Conservation (phyloP, 1,284 basidiomycete species). For the Singerocomus inundabilis region DNA sequence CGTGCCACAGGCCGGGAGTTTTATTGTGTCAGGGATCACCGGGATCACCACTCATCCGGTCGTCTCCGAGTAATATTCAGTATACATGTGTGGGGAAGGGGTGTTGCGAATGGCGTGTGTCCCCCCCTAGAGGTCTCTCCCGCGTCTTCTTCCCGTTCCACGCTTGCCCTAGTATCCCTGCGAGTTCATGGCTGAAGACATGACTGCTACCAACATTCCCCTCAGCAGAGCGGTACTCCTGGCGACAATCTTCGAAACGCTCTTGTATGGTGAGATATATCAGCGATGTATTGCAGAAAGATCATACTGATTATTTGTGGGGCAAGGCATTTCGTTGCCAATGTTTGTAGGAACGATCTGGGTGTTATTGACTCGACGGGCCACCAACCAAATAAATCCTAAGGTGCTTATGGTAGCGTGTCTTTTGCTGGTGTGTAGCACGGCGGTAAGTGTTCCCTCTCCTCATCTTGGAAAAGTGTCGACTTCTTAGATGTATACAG, state of each 20-base stretch:
- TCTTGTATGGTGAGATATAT: conserved; percentile 13
- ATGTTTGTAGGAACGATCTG: conserved; percentile 8
- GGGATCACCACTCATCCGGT: too few species aligned
- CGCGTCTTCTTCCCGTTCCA: too few species aligned
- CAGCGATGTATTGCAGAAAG: not conserved
- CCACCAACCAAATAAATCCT: not conserved
- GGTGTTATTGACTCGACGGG: not conserved
- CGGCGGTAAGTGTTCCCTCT: conserved; percentile 1
- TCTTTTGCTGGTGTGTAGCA: conserved; percentile 2
- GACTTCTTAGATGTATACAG: conserved; percentile 1
- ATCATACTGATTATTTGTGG: not conserved
- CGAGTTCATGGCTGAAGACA: too few species aligned
- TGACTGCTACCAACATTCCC: not conserved
- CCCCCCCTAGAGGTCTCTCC: too few species aligned
- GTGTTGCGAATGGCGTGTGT: too few species aligned
- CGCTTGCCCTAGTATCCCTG: too few species aligned
- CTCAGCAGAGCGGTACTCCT: conserved; percentile 10
- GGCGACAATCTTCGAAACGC: conserved; percentile 8
- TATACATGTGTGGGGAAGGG: too few species aligned
- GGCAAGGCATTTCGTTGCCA: conserved; percentile 4
- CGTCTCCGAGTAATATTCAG: too few species aligned
- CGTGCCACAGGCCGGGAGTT: too few species aligned
- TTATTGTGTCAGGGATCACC: too few species aligned
- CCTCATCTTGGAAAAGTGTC: not conserved
- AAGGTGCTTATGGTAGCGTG: conserved; percentile 4